Conservation (phyloP, 208 protist species). For the Acanthamoeba royreba region DNA sequence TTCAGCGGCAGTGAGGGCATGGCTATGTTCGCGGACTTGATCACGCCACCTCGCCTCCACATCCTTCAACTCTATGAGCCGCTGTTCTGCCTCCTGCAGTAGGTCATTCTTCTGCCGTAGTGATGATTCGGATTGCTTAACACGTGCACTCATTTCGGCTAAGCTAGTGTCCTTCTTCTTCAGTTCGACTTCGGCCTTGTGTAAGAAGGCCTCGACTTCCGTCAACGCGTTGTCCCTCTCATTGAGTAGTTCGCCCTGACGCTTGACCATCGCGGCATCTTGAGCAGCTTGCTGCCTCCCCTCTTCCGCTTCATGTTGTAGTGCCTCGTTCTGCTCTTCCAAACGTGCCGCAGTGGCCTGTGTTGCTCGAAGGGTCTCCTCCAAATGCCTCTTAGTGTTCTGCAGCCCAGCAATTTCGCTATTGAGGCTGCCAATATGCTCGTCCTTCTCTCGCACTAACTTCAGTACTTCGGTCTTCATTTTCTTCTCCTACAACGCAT, state of each 20-base stretch:
- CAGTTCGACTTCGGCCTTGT: neutral
- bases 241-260: neutral
- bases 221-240: neutral
- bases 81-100: too few relatives aligned
- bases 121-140: too few relatives aligned
- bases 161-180: neutral
- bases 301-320: neutral
- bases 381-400: neutral
- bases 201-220: neutral
- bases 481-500: neutral
- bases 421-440: neutral
- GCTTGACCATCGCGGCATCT: neutral
- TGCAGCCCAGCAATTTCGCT: neutral
- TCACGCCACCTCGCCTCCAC: too few relatives aligned
- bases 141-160: too few relatives aligned
- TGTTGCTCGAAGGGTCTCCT: neutral
- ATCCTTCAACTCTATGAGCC: too few relatives aligned
- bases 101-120: too few relatives aligned
- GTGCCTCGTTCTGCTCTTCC: neutral
- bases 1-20: too few relatives aligned
- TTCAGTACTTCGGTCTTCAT: neutral
- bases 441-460: neutral
- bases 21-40: too few relatives aligned
- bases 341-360: neutral
- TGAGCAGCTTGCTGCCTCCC: neutral